phyloP scores from a whole-genome alignment of 768 basidiomycete genomes.

The Mycena chlorophos region DNA sequence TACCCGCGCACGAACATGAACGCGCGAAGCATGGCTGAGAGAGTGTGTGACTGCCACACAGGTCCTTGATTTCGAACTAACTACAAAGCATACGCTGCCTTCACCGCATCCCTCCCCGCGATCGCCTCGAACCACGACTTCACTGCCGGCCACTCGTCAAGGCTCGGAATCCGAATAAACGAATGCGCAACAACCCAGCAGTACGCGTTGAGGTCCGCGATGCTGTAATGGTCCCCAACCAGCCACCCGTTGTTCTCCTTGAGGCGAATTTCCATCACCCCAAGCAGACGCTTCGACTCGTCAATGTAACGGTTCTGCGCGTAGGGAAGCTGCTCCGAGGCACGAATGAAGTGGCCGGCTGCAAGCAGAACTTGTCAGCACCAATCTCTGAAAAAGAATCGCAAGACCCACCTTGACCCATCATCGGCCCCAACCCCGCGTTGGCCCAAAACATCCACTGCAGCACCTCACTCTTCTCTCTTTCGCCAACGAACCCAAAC shows the following conservation, averaged over 20 bases:
- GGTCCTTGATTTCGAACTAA: neutral
- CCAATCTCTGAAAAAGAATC: neutral
- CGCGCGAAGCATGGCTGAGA: constrained; percentile 13
- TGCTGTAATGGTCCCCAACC: constrained; percentile 41
- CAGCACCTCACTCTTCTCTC: constrained; percentile 40
- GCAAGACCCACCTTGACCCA: constrained; percentile 9
- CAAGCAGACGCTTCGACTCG: constrained; percentile 49
- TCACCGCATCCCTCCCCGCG: constrained; percentile 30
- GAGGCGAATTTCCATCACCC: constrained; percentile 49
- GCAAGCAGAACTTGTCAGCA: neutral
- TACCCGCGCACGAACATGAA: constrained; percentile 29
- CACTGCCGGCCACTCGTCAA: constrained; percentile 42
- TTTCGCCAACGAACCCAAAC: constrained; percentile 37
- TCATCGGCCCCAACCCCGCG: constrained; percentile 21
- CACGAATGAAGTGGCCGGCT: constrained; percentile 15
- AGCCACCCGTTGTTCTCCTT: constrained; percentile 46
- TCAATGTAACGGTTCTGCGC: constrained; percentile 39
- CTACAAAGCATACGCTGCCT: constrained; percentile 8
- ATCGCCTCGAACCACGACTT: constrained; percentile 41
- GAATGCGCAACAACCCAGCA: constrained; percentile 32
- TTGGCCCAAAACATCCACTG: constrained; percentile 51
- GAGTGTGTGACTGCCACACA: constrained; percentile 1
- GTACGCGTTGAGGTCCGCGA: constrained; percentile 42
- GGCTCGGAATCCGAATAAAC: constrained; percentile 34
- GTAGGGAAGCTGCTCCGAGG: constrained; percentile 8